These are phyloP conservation scores for Albifimbria verrucaria DNA, from an alignment of 2,329 filamentous ascomycete species.

Conservation along the genomic window DNA sequence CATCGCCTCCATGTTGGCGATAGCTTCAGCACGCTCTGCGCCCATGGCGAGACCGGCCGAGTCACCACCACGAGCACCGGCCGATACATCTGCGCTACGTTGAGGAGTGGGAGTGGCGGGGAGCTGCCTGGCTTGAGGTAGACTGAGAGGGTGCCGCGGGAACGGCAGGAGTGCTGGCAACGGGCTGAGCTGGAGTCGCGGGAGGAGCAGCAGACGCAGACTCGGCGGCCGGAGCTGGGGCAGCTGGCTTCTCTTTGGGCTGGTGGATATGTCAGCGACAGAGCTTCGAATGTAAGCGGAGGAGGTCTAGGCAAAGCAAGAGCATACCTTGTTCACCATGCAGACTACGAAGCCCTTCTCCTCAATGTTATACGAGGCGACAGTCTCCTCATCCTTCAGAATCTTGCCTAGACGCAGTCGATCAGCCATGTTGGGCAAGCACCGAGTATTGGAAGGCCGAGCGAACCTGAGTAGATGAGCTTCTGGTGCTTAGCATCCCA, in stretches of 20 bases:
- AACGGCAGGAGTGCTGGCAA: slow-evolving; percentile 60
- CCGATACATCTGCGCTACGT: slow-evolving; percentile 30
- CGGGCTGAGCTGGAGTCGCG: slow-evolving; percentile 52
- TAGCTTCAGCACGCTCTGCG: slow-evolving; percentile 73
- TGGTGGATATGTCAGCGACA: slow-evolving; percentile 11
- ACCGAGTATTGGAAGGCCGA: slow-evolving; percentile 2
- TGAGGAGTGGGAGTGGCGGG: slow-evolving; percentile 52
- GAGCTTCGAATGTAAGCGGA: too few species aligned
- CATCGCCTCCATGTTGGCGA: slow-evolving; percentile 96
- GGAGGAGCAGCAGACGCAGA: slow-evolving; percentile 58
- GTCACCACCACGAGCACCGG: slow-evolving; percentile 44
- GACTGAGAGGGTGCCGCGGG: slow-evolving; percentile 37
- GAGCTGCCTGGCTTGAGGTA: slow-evolving; percentile 45
- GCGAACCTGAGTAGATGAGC: slow-evolving; percentile 91
- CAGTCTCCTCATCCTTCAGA: slow-evolving; percentile 93
- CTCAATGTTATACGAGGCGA: slow-evolving; percentile 96
- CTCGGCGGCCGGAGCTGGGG: slow-evolving; percentile 46
- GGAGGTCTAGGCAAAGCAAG: background rate
- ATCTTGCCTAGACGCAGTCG: slow-evolving; percentile 75
- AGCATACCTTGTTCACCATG: slow-evolving; percentile 88
- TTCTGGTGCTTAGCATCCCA: slow-evolving; percentile 91
- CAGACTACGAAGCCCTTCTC: slow-evolving; percentile 99
- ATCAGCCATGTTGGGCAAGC: slow-evolving; percentile 17
- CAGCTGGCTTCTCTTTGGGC: slow-evolving; percentile 61
- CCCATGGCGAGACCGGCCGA: slow-evolving; percentile 85